Evolutionary conservation across 2,329 filamentous ascomycete genomes (phyloP), one percentile per base, ranked within the genome.

Genomic region (Lasiodiplodia sp.): DNA sequence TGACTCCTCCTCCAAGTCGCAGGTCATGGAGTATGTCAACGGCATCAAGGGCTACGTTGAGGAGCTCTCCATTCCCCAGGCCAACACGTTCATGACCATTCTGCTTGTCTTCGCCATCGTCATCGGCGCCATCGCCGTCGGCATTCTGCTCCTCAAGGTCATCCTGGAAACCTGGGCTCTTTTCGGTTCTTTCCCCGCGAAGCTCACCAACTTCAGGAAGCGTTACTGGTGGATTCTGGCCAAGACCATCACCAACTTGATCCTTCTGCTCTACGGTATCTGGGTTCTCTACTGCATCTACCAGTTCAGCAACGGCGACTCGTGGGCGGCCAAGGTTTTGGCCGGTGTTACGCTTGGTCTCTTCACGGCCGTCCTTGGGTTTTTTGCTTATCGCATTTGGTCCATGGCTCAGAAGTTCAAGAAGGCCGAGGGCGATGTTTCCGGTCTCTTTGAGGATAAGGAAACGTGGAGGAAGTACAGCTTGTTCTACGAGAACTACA

Each of bases 261-360:
- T 99, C 73, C 86, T 98, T 70, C 84, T 98, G 21, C 87, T 98
- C 2, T 99, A 98, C 81, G 93, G 96, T 70, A 88, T 97, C 70
- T 98, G 96, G 96, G 93, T 94, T 0, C 83, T 98, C 53, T 98
- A 97, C 82, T 98, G 95, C 79, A 88, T 99, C 71, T 98, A 95
- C 80, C 96, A 99, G 78, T 97, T 98, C 80, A 96, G 91, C 1
- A 87, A 90, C 52, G 94, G 95, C 69, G 96, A 98, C 80, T 98
- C 95, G 0, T 97, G 94, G 94, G 93, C 91, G 8, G 94, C 94
- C 56, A 96, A 96, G 79, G 73, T 87, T 0, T 88, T 98, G 31
- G 96, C 96, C 18, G 95, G 86, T 69, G 82, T 97, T 21, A 97
- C 94, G 0, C 86, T 98, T 2, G 88, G 80, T 2, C 75, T 94